Percentiles rank a stretch among this genome's conserved stretches.
phyloP scores from a whole-genome alignment of 2,329 filamentous ascomycete genomes.

The Sphaerulina vaccinii region DNA sequence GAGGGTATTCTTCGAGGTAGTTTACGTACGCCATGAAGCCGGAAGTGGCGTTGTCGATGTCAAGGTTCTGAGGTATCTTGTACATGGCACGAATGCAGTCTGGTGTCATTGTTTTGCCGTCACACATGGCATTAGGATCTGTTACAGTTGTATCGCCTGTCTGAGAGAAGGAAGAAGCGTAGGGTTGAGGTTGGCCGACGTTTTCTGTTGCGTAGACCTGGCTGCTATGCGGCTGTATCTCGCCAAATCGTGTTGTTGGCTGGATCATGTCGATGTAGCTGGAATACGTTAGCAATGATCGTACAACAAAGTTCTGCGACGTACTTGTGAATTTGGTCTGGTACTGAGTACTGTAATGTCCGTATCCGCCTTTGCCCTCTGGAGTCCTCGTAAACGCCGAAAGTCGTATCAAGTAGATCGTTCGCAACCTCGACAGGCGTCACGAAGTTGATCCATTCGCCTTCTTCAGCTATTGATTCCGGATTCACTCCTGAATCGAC shows the following conservation, averaged over 20 bases:
- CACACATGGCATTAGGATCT: slow-evolving; percentile 46
- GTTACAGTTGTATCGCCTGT: slow-evolving; percentile 18
- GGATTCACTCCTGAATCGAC: slow-evolving; percentile 50
- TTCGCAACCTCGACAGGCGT: slow-evolving; percentile 49
- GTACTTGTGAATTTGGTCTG: slow-evolving; percentile 52
- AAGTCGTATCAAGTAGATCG: slow-evolving; percentile 56
- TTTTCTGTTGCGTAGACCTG: slow-evolving; percentile 12
- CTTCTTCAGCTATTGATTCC: slow-evolving; percentile 47
- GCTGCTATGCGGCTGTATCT: slow-evolving; percentile 32
- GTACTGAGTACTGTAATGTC: slow-evolving; percentile 61
- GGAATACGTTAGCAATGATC: neutral
- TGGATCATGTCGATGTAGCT: slow-evolving; percentile 55
- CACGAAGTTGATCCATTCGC: slow-evolving; percentile 61
- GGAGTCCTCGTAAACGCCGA: slow-evolving; percentile 51
- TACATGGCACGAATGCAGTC: slow-evolving; percentile 54
- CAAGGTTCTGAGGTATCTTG: slow-evolving; percentile 45
- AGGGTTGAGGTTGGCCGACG: slow-evolving; percentile 13
- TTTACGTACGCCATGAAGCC: slow-evolving; percentile 47
- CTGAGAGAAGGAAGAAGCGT: neutral
- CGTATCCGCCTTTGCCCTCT: slow-evolving; percentile 52
- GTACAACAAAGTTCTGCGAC: neutral
- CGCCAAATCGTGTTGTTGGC: slow-evolving; percentile 59
- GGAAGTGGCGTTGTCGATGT: slow-evolving; percentile 48
- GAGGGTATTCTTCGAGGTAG: slow-evolving; percentile 49
- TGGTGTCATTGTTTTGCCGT: slow-evolving; percentile 49